Evolutionary conservation across 208 protist genomes (phyloP), one percentile per base, ranked within the genome.

Genomic region (Leishmania guyanensis): DNA sequence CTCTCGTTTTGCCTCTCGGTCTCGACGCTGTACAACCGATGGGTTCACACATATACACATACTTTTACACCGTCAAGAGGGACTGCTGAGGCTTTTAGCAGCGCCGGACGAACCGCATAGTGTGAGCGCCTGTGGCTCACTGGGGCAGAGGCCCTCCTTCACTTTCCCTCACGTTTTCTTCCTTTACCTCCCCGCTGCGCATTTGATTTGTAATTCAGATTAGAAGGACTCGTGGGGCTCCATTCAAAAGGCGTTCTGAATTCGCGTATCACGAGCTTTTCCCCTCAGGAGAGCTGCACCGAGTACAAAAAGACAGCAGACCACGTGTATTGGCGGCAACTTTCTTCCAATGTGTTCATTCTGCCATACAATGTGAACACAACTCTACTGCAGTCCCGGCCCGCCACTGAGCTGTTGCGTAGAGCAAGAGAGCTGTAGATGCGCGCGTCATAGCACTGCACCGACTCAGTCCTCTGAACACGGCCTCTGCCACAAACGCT

Each of bases 221-320:
- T 81, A 1, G 84, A 89, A 69, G 86, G 86, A 0, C 84, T 90
- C 22, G 86, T 89, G 64, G 86, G 89, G 77, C 79, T 92, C 46
- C 89, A 85, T 60, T 51, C 58, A 16, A 84, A 90, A 72, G 89
- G 89, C 9, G 84, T 89, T 68, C 54, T 88, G n/a, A 83, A 90
- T 69, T 84, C 82, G 2, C 60, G 75, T 3, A 68, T 79, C 8
- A 84, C 73, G 29, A 87, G 84, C 46, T 43, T 74, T 4, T 50
- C 60, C 22, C 88, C 83, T 54, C 51, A 78, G n/a, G 39, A 73
- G 9, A 84, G 75, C 54, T 72, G 56, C 29, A 79, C 66, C 81
- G 43, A 46, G 39, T 93, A 87, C 56, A 84, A 79, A 22, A 68
- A 91, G 74, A 46, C 90, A 20, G 75, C 71, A 5, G 77, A 83